Conservation (phyloP, 192 early-diverging fungal genomes). For the Dissophora globulifera region DNA sequence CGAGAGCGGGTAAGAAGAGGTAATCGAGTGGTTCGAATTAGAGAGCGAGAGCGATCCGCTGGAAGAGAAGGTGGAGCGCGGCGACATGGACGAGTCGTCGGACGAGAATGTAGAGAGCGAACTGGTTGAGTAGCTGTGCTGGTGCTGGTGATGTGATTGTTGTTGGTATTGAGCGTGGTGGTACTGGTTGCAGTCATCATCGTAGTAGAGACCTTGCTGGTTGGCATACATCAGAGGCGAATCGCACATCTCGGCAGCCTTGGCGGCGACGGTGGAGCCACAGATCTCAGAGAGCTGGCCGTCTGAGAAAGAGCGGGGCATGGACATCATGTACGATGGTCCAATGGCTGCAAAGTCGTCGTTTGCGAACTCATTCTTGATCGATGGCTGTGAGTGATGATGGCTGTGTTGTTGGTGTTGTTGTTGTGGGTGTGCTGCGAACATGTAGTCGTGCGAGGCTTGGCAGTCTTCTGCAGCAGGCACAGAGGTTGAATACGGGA, state of each 20-base stretch:
- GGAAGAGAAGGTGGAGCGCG: conserved; percentile 31
- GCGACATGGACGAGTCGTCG: conserved; percentile 39
- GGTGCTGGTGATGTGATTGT: conserved; percentile 22
- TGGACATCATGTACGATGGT: conserved; percentile 33
- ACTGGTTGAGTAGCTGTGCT: conserved; percentile 40
- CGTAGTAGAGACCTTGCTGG: conserved; percentile 28
- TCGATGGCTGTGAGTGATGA: not conserved
- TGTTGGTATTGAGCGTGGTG: conserved; percentile 4
- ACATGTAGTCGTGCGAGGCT: conserved; percentile 17
- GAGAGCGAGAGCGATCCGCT: conserved; percentile 10
- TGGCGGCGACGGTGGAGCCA: conserved; percentile 6
- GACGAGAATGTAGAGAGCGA: conserved; percentile 36
- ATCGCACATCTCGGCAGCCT: conserved; percentile 26
- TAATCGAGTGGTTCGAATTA: conserved; percentile 14
- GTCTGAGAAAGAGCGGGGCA: conserved; percentile 46
- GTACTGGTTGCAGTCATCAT: conserved; percentile 15
- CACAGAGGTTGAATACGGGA: not conserved
- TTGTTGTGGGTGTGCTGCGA: conserved; percentile 13
- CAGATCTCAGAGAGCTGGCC: conserved; percentile 27
- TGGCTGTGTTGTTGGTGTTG: too few relatives aligned
- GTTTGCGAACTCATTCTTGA: conserved; percentile 33
- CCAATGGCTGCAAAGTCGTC: conserved; percentile 36
- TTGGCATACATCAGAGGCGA: conserved; percentile 32
- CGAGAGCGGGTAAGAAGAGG: conserved; percentile 24
- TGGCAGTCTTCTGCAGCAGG: conserved; percentile 29